phyloP scores from a whole-genome alignment of 75 land plant species.

The Pinus tabuliformis region DNA sequence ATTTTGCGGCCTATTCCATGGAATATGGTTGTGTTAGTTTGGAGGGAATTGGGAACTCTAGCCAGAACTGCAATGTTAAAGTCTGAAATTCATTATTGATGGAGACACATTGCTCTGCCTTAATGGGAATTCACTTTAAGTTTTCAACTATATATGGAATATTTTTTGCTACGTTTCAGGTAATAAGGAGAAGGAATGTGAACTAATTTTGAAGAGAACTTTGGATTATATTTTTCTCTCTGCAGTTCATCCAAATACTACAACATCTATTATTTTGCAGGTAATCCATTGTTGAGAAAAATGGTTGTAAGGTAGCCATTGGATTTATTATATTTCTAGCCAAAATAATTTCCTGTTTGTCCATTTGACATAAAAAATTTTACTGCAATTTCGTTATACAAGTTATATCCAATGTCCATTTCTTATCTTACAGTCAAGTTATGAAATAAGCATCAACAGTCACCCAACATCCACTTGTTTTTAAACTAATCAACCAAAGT shows the following conservation, averaged over 20 bases:
- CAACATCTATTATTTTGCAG: conserved; percentile 81
- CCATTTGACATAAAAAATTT: not conserved
- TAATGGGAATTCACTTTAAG: no score
- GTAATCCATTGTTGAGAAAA: conserved; percentile 19
- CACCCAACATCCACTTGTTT: not conserved
- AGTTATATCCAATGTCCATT: not conserved
- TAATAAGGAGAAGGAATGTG: conserved; percentile 74
- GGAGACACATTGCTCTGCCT: no score
- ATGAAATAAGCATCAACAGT: not conserved
- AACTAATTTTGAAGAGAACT: conserved; percentile 71
- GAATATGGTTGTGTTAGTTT: no score
- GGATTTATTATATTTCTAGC: no score
- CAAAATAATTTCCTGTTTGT: not conserved
- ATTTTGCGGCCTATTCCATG: no score
- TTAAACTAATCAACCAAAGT: not conserved
- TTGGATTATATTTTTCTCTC: conserved; percentile 72
- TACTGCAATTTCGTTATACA: not conserved
- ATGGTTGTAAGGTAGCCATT: not conserved
- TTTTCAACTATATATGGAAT: no score
- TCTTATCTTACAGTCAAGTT: not conserved
- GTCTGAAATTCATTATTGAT: no score
- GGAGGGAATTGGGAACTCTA: no score
- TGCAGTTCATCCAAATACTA: conserved; percentile 82
- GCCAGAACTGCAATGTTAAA: no score
- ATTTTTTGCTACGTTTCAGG: conserved; percentile 35